Evolutionary conservation across 2,329 filamentous ascomycete genomes (phyloP), one percentile per base, ranked within the genome.

Genomic region (Shiraia bambusicola): DNA sequence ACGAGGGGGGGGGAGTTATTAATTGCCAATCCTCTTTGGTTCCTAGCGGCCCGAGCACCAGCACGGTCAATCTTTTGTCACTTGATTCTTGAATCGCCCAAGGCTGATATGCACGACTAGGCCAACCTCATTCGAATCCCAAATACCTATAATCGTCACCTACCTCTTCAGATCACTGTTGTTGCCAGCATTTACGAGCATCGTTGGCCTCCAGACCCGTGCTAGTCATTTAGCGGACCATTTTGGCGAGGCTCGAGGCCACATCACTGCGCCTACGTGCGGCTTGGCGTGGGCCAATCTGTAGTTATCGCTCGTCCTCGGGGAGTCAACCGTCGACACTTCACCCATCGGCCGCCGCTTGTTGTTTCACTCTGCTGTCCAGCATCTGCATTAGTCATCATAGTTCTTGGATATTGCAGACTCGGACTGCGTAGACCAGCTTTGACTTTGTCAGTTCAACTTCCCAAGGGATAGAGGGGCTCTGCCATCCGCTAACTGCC

Each of bases 211-310:
- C 40, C 13, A 15, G 28, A 31, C 32, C 27, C 47, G 48, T 52
- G 50, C 54, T 40, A 39, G 45, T 32, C 8, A 29, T 16, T 35
- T 29, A 46, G 49, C 40, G 47, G 35, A 42, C 26, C 46, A 47
- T 32, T 53, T 56, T 58, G 52, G 59, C 55, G 54, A 53, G 48
- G 50, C 37, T 43, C 48, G 49, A 52, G 54, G 60, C 55, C 65
- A 65, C 60, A 61, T 61, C 59, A 63, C 50, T 52, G 50, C 52
- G 59, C 55, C 57, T 56, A 61, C 59, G 58, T 59, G 56, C 58
- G 54, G 49, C 64, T 68, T 66, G 63, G 64, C 63, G 52, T 42
- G 44, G 56, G 59, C 55, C 57, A 60, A 57, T 47, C 57, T 47
- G 55, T 56, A n/a, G n/a, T n/a, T n/a, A 60, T 61, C 63, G 54